Evolutionary conservation across 2,329 filamentous ascomycete genomes (phyloP).

Genomic region (Nemania sp.): DNA sequence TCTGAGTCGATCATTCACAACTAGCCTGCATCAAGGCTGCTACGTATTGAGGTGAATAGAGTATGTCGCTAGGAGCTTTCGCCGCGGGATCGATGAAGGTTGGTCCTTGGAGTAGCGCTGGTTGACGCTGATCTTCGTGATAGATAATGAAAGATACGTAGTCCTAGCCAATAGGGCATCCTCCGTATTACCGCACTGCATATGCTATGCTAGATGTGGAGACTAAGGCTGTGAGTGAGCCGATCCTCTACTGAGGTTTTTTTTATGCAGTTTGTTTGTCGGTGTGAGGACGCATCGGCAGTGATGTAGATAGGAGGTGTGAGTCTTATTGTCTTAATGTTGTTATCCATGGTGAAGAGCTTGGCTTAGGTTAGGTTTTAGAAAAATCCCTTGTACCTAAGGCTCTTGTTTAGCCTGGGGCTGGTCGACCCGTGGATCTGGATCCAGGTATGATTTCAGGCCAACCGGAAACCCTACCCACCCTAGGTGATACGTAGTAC

Average conservation of each 20-base stretch:
- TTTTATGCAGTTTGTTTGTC: background rate
- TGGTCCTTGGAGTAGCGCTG: background rate
- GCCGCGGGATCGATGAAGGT: background rate
- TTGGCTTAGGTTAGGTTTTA: background rate
- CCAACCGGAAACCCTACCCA: slow-evolving; percentile 16
- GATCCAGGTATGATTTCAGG: slow-evolving; percentile 18
- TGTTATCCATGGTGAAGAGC: slow-evolving; percentile 12
- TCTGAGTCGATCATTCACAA: background rate
- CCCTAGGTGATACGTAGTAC: background rate
- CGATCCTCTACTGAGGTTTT: background rate
- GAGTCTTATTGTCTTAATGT: background rate
- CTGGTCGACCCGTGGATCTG: slow-evolving; percentile 29
- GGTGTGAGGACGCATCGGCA: background rate
- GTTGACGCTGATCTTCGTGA: slow-evolving; percentile 9
- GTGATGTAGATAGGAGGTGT: slow-evolving; percentile 7
- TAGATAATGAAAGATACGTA: slow-evolving; percentile 14
- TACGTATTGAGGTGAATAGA: slow-evolving; percentile 1
- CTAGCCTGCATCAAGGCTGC: slow-evolving; percentile 7
- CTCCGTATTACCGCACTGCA: slow-evolving; percentile 22
- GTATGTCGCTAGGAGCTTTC: background rate
- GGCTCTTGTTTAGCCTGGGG: slow-evolving; percentile 2
- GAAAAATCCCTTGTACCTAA: background rate
- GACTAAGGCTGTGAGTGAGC: slow-evolving; percentile 10
- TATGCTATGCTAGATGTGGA: slow-evolving; percentile 19
- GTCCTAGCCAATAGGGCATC: slow-evolving; percentile 8